Conservation (phyloP, 2,329 filamentous ascomycete species). For the Blastomyces gilchristii region DNA sequence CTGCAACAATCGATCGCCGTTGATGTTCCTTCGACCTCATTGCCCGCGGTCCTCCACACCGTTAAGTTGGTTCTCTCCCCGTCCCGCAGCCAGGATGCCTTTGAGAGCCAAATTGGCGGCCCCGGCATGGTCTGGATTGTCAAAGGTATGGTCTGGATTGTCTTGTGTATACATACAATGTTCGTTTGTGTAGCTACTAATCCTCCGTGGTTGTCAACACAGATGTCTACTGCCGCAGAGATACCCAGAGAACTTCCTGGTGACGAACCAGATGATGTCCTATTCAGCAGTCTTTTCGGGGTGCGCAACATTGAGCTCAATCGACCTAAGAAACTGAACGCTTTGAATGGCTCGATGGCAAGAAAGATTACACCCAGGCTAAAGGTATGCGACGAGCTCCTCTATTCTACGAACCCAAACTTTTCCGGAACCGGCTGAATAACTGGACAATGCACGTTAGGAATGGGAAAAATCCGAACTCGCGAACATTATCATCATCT, state of each 20-base stretch:
- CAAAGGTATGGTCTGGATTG: slow-evolving; percentile 38
- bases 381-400: slow-evolving; percentile 34
- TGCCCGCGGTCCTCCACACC: slow-evolving; percentile 31
- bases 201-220: slow-evolving; percentile 9
- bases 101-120: slow-evolving; percentile 64
- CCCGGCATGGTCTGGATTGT: slow-evolving; percentile 44
- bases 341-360: slow-evolving; percentile 87
- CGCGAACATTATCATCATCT: slow-evolving; percentile 85
- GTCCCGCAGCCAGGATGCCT: slow-evolving; percentile 53
- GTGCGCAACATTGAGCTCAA: slow-evolving; percentile 90
- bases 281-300: slow-evolving; percentile 82
- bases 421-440: neutral
- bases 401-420: neutral
- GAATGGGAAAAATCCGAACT: slow-evolving; percentile 95
- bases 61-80: slow-evolving; percentile 40
- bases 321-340: slow-evolving; percentile 82
- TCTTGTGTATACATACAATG: neutral
- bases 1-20: slow-evolving; percentile 16
- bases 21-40: slow-evolving; percentile 37
- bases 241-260: slow-evolving; percentile 47
- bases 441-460: slow-evolving; percentile 19
- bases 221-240: slow-evolving; percentile 36
- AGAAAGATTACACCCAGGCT: slow-evolving; percentile 85
- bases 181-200: slow-evolving; percentile 1
- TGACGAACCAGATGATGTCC: slow-evolving; percentile 80